Conservation (phyloP, 306 rosid species). For the Lablab purpureus region DNA sequence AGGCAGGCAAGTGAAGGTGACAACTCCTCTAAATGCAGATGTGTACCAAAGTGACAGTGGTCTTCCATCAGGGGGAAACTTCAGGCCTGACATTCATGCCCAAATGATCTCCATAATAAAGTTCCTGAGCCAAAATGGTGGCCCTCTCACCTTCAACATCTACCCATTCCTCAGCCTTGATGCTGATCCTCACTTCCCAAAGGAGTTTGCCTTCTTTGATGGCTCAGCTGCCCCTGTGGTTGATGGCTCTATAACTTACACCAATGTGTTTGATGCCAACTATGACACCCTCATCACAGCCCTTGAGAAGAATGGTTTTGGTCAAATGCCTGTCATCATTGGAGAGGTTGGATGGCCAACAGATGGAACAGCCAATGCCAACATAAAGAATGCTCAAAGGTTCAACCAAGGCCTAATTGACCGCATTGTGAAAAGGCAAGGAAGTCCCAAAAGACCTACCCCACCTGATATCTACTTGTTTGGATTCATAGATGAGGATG, state of each 20-base stretch:
- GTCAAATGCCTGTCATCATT: constrained; percentile 72
- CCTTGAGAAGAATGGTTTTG: constrained; percentile 82
- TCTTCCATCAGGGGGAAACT: constrained; percentile 87
- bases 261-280: constrained; percentile 93
- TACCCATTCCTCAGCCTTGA: constrained; percentile 97
- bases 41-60: constrained; percentile 74
- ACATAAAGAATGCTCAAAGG: constrained; percentile 62
- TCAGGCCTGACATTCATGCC: constrained; percentile 73
- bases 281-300: constrained; percentile 88
- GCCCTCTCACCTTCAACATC: constrained; percentile 83
- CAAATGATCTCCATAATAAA: constrained; percentile 73
- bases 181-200: constrained; percentile 89
- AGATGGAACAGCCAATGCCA: constrained; percentile 77
- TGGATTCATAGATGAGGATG: constrained; percentile 81
- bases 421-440: constrained; percentile 59
- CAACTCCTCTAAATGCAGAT: constrained; percentile 90
- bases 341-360: constrained; percentile 99
- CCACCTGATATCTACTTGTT: constrained; percentile 79
- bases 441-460: constrained; percentile 73
- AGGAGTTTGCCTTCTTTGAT: constrained; percentile 88
- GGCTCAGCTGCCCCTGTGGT: constrained; percentile 75
- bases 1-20: constrained; percentile 86
- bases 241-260: constrained; percentile 81
- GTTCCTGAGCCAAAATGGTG: constrained; percentile 68
- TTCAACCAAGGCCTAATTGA: constrained; percentile 85